Base-by-base conservation (phyloP, 2,329 filamentous ascomycete genomes). In the Calonectria hongkongensis region DNA sequence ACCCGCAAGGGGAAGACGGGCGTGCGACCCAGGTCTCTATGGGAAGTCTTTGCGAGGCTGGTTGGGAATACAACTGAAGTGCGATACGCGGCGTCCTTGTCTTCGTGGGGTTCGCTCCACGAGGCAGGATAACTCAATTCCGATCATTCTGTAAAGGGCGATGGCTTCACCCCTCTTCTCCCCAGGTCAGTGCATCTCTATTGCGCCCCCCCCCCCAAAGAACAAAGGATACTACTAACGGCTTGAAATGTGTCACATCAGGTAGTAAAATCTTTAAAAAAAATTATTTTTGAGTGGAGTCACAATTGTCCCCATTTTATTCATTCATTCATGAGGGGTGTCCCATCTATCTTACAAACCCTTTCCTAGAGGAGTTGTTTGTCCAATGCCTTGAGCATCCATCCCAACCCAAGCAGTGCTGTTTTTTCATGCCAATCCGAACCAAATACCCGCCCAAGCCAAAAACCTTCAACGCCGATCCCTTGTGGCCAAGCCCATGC, bases 1-100 rank as follows among this genome's bases (percentile, higher is more conserved):
- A 72, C 70, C 67, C 63, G 58, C 28, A n/a, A 70, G 70, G 67
- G 75, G 73, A 74, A 72, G 73, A 68, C 56, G 48, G 27, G 62
- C 10, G 56, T 67, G 73, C 72, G 47, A 68, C 71, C 72, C 54
- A 62, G 78, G 85, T 89, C 88, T 92, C 94, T 94, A 92, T 97
- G 94, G 94, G 94, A 94, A 94, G 94, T 92, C 93, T 89, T 94
- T 95, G 94, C 94, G 94, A 94, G 96, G 94, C 96, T 96, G 92
- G 94, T 96, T 82, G 77, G 75, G 74, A 71, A 77, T 79, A 78
- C 84, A 83, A 92, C 94, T 95, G 95, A 89, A 97, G 95, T 96
- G 93, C 95, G 95, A 97, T 97, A 95, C 94, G 94, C 94, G 91
- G 94, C 94, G 92, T 96, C 71, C 67, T 68, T 66, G 63, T 68